Percentiles rank a stretch among this genome's conserved stretches.
These are phyloP conservation scores for Yarrowia sp. DNA, from an alignment of 805 yeast genomes.

Conservation along the genomic window DNA sequence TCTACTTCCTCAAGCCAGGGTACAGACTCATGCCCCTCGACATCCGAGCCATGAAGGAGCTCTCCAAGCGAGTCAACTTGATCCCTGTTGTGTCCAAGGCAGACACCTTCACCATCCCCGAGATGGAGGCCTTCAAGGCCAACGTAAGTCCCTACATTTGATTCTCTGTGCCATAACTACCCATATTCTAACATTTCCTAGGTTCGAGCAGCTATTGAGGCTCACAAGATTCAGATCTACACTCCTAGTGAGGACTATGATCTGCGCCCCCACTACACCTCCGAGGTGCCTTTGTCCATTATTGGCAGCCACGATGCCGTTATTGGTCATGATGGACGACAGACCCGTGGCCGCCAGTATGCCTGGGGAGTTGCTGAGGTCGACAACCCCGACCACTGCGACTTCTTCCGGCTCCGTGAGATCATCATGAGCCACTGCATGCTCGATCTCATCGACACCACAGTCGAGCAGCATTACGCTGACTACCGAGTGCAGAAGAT, in stretches of 20 bases:
- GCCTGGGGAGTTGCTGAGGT: conserved; percentile 66
- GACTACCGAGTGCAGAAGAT: conserved; percentile 82
- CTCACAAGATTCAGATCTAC: conserved; percentile 79
- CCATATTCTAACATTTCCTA: background rate
- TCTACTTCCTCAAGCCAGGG: conserved; percentile 89
- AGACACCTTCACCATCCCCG: conserved; percentile 79
- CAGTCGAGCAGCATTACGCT: conserved; percentile 77
- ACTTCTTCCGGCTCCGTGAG: conserved; percentile 56
- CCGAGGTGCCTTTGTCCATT: conserved; percentile 77
- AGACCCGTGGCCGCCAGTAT: conserved; percentile 72
- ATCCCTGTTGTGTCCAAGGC: conserved; percentile 89
- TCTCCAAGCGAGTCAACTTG: conserved; percentile 80
- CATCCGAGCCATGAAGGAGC: conserved; percentile 83
- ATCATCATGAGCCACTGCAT: conserved; percentile 77
- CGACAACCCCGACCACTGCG: conserved; percentile 50
- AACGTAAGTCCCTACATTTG: conserved; percentile 49
- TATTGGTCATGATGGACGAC: conserved; percentile 66
- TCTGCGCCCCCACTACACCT: conserved; percentile 70
- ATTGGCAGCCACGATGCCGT: conserved; percentile 55
- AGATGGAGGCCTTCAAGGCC: conserved; percentile 68
- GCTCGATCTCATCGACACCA: conserved; percentile 79
- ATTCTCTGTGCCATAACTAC: background rate
- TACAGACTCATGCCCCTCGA: conserved; percentile 87
- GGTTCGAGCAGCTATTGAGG: conserved; percentile 81
- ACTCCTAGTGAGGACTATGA: conserved; percentile 61